Percentiles rank a stretch among this genome's conserved stretches.
Evolutionary conservation across 2,329 filamentous ascomycete genomes (phyloP).

Genomic region (Aureobasidium sp.): DNA sequence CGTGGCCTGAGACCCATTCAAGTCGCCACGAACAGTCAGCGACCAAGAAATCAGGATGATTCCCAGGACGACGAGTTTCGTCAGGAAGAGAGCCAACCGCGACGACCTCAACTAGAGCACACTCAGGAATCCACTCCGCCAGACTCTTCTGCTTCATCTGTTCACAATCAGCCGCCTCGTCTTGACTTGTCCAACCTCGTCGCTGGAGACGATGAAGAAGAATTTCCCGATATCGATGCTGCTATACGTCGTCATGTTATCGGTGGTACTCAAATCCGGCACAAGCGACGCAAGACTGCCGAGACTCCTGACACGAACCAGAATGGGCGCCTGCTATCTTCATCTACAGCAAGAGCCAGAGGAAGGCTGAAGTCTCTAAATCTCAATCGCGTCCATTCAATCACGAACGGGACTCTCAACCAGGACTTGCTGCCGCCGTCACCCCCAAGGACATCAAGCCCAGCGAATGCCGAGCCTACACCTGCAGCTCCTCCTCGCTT

Average conservation of each 20-base stretch:
- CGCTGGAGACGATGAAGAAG: slow-evolving; percentile 20
- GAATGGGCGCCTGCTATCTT: background rate
- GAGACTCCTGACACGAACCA: background rate
- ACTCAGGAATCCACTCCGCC: slow-evolving; percentile 12
- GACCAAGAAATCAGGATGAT: slow-evolving; percentile 15
- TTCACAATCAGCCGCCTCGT: background rate
- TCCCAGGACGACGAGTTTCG: slow-evolving; percentile 5
- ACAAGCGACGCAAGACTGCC: slow-evolving; percentile 21
- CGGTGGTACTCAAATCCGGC: slow-evolving; percentile 17
- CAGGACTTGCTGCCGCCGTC: slow-evolving; percentile 11
- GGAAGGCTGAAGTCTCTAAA: slow-evolving; percentile 1
- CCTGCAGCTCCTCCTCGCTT: background rate
- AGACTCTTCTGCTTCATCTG: slow-evolving; percentile 4
- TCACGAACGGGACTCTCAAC: background rate
- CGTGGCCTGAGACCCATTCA: slow-evolving; percentile 39
- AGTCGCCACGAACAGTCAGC: slow-evolving; percentile 20
- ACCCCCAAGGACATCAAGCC: slow-evolving; percentile 15
- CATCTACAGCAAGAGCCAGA: background rate
- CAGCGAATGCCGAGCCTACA: background rate
- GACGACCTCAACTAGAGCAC: background rate
- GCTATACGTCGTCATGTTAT: slow-evolving; percentile 19
- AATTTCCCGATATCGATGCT: slow-evolving; percentile 26
- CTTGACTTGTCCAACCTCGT: slow-evolving; percentile 13
- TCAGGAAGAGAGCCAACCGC: slow-evolving; percentile 1
- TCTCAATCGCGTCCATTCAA: background rate